These are phyloP conservation scores for Pseudogymnoascus sp. DNA, from an alignment of 2,329 filamentous ascomycete species.

Conservation along the genomic window DNA sequence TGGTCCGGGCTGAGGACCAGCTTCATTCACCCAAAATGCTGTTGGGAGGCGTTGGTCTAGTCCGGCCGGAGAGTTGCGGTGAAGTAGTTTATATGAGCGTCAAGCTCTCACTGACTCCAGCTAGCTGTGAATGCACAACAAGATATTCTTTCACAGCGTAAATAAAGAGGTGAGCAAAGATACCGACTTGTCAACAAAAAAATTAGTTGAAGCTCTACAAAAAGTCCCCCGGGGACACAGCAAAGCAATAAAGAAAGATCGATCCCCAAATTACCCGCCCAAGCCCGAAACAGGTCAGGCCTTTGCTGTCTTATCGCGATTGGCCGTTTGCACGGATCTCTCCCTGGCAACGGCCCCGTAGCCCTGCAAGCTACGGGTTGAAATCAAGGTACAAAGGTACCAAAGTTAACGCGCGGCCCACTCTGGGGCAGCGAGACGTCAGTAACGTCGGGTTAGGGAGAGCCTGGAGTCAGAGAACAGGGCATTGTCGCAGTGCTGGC, in stretches of 20 bases:
- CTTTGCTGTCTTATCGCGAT: conserved; percentile 5
- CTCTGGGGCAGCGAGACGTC: neutral
- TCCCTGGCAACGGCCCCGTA: neutral
- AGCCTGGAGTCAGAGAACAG: conserved; percentile 2
- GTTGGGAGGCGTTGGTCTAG: neutral
- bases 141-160: neutral
- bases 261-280: neutral
- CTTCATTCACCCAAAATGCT: neutral
- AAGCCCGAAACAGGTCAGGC: conserved; percentile 5
- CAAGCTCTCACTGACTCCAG: neutral
- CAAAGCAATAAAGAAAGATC: conserved; percentile 4
- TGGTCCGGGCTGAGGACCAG: neutral
- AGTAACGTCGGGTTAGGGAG: neutral
- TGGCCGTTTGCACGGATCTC: conserved; percentile 1
- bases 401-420: conserved; percentile 3
- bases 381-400: neutral
- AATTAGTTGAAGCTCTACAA: neutral
- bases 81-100: neutral
- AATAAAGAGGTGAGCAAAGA: neutral
- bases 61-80: neutral
- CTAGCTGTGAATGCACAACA: neutral
- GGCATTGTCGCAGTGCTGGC: neutral
- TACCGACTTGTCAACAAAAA: neutral
- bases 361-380: neutral
- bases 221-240: neutral